Evolutionary conservation across 257 asterid genomes (phyloP).

Genomic region (Anisodus tanguticus): DNA sequence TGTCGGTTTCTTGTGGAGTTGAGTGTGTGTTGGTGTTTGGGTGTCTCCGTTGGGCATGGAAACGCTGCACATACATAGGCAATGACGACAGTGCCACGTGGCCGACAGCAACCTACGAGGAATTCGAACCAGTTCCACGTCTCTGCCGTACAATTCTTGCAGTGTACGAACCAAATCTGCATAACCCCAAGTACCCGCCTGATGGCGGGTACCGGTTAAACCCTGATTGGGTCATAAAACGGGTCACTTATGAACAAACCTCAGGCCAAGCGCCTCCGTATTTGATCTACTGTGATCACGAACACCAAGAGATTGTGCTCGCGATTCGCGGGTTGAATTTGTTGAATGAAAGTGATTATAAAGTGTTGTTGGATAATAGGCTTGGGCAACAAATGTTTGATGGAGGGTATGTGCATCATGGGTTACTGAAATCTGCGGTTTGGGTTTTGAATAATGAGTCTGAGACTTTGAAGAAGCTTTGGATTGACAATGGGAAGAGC

Average conservation of each 20-base stretch:
- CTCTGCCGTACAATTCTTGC: constrained; percentile 85
- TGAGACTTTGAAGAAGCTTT: constrained; percentile 62
- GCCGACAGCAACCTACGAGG: constrained; percentile 77
- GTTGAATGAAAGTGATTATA: constrained; percentile 72
- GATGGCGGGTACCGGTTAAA: constrained; percentile 65
- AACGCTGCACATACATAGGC: constrained; percentile 93
- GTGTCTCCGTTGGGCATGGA: constrained; percentile 96
- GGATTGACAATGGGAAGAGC: constrained; percentile 75
- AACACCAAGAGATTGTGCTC: constrained; percentile 68
- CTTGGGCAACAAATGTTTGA: constrained; percentile 92
- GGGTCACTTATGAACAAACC: constrained; percentile 76
- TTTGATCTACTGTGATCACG: constrained; percentile 75
- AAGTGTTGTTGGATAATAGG: constrained; percentile 69
- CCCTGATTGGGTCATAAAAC: constrained; percentile 77
- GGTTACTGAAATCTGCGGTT: constrained; percentile 79
- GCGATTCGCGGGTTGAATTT: constrained; percentile 84
- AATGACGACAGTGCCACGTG: constrained; percentile 85
- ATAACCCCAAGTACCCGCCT: constrained; percentile 62
- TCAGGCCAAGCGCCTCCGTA: constrained; percentile 78
- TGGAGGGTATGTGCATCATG: constrained; percentile 93
- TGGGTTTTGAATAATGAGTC: constrained; percentile 80
- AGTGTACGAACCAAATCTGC: constrained; percentile 79
- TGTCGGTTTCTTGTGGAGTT: constrained; percentile 76
- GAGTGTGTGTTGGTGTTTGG: constrained; percentile 75
- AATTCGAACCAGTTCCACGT: constrained; percentile 81